Evolutionary conservation across 805 yeast genomes (phyloP), one percentile per base, ranked within the genome.

Genomic region (Hanseniaspora meyeri): DNA sequence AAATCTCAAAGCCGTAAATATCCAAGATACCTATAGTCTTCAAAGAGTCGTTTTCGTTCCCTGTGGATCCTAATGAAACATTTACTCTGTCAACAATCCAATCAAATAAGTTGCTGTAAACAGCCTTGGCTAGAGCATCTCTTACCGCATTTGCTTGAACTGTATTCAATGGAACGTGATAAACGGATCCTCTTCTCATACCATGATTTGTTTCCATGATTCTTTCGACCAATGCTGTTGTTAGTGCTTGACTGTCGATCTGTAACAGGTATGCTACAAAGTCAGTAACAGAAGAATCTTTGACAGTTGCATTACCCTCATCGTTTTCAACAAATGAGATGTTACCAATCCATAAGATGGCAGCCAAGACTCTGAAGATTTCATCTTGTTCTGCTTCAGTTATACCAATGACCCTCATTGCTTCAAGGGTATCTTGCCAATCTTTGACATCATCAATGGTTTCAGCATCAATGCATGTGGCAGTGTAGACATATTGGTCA

Each of bases 71-170:
- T 63, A 93, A 76, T 0, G 97, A 86, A 48, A 74, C 70, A 68
- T 93, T 93, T 46, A 93, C 95, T 65, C 97, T 80, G 55, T 76
- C 86, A 17, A 93, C 97, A 65, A 93, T 89, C 97, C 97, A 90
- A 59, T 93, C 97, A 65, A 93, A 93, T 58, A 93, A 72, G 64
- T 90, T 90, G 68, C 82, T 88, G 73, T 93, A 93, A 50, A 93
- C 77, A 2, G 95, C 97, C 71, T 90, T 93, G 5, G 97, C 96
- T 51, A 93, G 74, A 4, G 97, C 96, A 70, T 93, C 97, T 63
- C 90, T 80, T 12, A 89, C 96, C 0, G 98, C 95, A 2, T 83
- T 83, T 0, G 98, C 97, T 70, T 93, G 99, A 1, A 85, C 89
- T 38, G 78, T 76, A 66, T 93, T 93, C 62, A 93, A 76, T 1